These are phyloP conservation scores for Emiliania huxleyi DNA, from an alignment of 78 protist genomes.

Conservation along the genomic window DNA sequence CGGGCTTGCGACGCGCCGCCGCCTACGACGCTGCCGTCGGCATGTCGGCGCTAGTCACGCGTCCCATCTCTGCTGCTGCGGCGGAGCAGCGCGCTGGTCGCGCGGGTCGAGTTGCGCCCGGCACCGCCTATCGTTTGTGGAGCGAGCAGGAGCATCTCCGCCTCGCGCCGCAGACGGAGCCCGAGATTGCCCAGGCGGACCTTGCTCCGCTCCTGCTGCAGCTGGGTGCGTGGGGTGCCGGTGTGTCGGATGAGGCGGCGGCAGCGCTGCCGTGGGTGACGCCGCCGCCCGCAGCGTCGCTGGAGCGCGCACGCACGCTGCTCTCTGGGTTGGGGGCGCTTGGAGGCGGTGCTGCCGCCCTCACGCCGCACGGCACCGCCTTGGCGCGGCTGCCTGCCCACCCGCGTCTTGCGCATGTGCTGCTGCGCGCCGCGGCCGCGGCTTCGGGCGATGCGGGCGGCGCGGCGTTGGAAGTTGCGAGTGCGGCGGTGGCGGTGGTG, in stretches of 20 bases:
- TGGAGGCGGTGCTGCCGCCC: background rate
- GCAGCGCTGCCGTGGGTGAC: background rate
- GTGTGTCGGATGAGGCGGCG: background rate
- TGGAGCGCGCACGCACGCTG: background rate
- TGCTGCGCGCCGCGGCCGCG: background rate
- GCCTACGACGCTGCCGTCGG: background rate
- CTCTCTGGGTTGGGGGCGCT: background rate
- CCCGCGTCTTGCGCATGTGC: background rate
- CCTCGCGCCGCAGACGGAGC: background rate
- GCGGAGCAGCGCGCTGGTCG: background rate
- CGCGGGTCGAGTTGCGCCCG: background rate
- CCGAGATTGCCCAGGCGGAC: background rate
- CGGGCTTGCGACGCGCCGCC: background rate
- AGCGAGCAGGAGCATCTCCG: background rate
- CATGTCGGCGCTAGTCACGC: background rate
- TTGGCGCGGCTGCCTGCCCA: background rate
- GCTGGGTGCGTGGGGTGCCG: background rate
- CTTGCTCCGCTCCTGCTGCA: background rate
- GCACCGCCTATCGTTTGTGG: background rate
- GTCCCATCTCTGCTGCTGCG: background rate
- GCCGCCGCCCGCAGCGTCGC: background rate
- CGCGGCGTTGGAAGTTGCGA: background rate
- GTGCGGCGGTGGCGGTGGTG: background rate
- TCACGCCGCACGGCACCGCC: background rate
- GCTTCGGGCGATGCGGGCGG: background rate